Percentiles rank a stretch among this genome's conserved stretches.
Conservation (phyloP, 768 basidiomycete species). For the Guyanaporus albipodus region DNA sequence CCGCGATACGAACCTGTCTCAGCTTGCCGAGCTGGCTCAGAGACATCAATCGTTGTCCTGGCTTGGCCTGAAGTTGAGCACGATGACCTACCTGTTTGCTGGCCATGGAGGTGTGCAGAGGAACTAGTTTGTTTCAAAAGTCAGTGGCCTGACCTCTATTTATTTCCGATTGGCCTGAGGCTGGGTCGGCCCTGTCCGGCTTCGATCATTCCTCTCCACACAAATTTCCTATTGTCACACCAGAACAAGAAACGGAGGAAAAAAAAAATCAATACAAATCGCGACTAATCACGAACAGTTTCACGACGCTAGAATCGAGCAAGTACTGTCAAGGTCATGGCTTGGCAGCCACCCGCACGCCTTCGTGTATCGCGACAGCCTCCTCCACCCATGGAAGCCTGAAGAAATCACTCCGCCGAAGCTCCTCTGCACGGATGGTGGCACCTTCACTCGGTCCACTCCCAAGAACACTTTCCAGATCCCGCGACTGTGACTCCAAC, state of each 20-base stretch:
- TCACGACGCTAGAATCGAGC: neutral
- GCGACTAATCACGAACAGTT: neutral
- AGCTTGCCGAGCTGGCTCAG: slow-evolving; percentile 64
- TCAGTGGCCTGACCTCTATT: slow-evolving; percentile 19
- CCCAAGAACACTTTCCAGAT: slow-evolving; percentile 85
- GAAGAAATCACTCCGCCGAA: slow-evolving; percentile 89
- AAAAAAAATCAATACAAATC: neutral
- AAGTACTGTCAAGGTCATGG: slow-evolving; percentile 21
- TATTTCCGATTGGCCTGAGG: slow-evolving; percentile 6
- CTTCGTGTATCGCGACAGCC: slow-evolving; percentile 84
- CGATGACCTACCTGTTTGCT: slow-evolving; percentile 53
- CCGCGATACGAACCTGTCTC: slow-evolving; percentile 53
- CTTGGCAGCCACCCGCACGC: slow-evolving; percentile 60
- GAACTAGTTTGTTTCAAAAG: neutral
- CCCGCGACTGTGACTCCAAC: slow-evolving; percentile 88
- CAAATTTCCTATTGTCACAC: neutral
- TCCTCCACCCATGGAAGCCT: slow-evolving; percentile 87
- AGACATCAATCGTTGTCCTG: neutral
- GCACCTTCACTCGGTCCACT: slow-evolving; percentile 78
- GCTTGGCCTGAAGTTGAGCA: neutral
- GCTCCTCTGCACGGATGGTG: slow-evolving; percentile 81
- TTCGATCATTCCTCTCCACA: slow-evolving; percentile 5
- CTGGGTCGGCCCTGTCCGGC: slow-evolving; percentile 14
- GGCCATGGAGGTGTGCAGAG: slow-evolving; percentile 44
- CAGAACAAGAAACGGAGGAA: neutral